These are phyloP conservation scores for Vachellia pachyceras DNA, from an alignment of 306 rosid genomes.

Conservation along the genomic window DNA sequence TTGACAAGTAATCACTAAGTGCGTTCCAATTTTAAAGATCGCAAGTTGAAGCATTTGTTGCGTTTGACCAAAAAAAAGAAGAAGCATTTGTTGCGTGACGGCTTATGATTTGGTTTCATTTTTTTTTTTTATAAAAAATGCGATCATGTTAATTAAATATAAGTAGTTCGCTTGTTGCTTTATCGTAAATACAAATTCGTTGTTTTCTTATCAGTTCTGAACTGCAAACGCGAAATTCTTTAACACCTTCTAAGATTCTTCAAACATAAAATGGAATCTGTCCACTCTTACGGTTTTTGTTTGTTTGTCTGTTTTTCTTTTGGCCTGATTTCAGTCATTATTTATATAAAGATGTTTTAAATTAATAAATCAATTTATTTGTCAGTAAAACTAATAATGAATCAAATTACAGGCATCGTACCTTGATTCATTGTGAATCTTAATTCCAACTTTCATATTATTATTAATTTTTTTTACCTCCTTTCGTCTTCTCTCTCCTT, in stretches of 20 bases:
- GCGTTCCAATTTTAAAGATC: not conserved
- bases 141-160: not conserved
- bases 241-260: not conserved
- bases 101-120: not conserved
- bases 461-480: not conserved
- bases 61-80: no score
- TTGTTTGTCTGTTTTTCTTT: not conserved
- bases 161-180: not conserved
- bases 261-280: not conserved
- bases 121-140: not conserved
- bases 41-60: not conserved
- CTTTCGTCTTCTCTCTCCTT: not conserved
- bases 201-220: not conserved
- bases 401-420: not conserved
- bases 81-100: not conserved
- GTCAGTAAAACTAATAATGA: not conserved
- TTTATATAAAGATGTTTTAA: not conserved
- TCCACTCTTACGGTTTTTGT: not conserved
- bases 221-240: not conserved
- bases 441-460: not conserved
- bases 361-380: not conserved
- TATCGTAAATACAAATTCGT: not conserved
- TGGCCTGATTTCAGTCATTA: not conserved
- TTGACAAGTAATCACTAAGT: not conserved
- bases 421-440: slow-evolving; percentile 11